These are phyloP conservation scores for Alternaria solani DNA, from an alignment of 2,329 filamentous ascomycete species.

Conservation along the genomic window DNA sequence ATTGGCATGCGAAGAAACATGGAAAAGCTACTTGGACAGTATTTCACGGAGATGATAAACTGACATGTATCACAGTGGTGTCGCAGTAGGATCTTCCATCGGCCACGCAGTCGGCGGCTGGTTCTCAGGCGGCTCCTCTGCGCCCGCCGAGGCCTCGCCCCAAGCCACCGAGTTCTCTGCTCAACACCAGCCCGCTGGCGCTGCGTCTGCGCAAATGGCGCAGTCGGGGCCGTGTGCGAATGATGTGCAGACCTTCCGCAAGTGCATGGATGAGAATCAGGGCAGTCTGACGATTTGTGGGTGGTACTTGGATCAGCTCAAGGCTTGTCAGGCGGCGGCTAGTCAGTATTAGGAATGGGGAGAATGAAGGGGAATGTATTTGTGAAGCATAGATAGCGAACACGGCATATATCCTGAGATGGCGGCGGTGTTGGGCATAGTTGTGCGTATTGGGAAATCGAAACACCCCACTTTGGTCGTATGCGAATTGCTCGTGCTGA, in stretches of 20 bases:
- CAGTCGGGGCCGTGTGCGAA: slow-evolving; percentile 67
- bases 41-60: neutral
- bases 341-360: slow-evolving; percentile 54
- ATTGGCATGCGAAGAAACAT: neutral
- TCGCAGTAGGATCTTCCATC: slow-evolving; percentile 93
- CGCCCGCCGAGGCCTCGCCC: slow-evolving; percentile 59
- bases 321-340: slow-evolving; percentile 60
- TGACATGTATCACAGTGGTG: slow-evolving; percentile 70
- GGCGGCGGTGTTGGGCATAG: neutral
- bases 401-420: neutral
- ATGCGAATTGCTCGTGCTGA: neutral
- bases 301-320: slow-evolving; percentile 96
- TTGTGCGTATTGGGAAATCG: neutral
- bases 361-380: neutral
- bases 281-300: slow-evolving; percentile 96
- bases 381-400: slow-evolving; percentile 8
- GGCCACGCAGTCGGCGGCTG: slow-evolving; percentile 92
- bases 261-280: slow-evolving; percentile 94
- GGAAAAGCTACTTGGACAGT: neutral
- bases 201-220: slow-evolving; percentile 53
- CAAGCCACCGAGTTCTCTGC: slow-evolving; percentile 41
- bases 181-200: slow-evolving; percentile 33
- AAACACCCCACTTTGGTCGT: neutral
- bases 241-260: slow-evolving; percentile 85
- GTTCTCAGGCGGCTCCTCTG: slow-evolving; percentile 77